Conservation (phyloP, 1,284 basidiomycete genomes). For the Cystobasidiaceae sp. region DNA sequence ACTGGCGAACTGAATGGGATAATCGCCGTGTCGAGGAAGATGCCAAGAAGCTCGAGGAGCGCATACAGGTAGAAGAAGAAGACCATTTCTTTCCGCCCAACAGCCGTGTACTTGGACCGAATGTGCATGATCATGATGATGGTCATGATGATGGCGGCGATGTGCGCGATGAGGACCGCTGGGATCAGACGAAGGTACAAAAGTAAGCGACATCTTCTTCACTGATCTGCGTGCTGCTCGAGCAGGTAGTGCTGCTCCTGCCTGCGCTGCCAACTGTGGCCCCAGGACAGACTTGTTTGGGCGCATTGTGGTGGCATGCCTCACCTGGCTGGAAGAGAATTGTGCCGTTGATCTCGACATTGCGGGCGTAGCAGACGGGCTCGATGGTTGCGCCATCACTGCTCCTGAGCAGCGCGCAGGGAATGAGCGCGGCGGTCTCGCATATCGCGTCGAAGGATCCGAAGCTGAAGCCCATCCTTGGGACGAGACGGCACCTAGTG, state of each 20-base stretch:
- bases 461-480: constrained; percentile 44
- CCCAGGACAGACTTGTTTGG: background rate
- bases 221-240: background rate
- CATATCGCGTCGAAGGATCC: constrained; percentile 77
- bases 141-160: constrained; percentile 95
- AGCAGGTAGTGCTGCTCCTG: background rate
- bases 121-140: constrained; percentile 98
- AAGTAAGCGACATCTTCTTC: background rate
- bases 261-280: background rate
- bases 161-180: constrained; percentile 96
- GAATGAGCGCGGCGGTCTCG: constrained; percentile 80
- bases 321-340: constrained; percentile 95
- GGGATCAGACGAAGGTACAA: constrained; percentile 43
- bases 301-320: constrained; percentile 46
- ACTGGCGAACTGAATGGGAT: constrained; percentile 82
- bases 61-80: constrained; percentile 97
- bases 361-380: constrained; percentile 90
- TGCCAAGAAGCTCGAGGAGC: constrained; percentile 80
- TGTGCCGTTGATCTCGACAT: constrained; percentile 87
- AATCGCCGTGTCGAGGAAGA: constrained; percentile 94
- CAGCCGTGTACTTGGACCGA: constrained; percentile 95
- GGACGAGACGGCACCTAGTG: too few species aligned
- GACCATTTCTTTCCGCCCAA: constrained; percentile 95
- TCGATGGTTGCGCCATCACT: constrained; percentile 68
- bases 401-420: constrained; percentile 76